phyloP scores from a whole-genome alignment of 2,329 filamentous ascomycete species.

The Ophiocordyceps sinensis region DNA sequence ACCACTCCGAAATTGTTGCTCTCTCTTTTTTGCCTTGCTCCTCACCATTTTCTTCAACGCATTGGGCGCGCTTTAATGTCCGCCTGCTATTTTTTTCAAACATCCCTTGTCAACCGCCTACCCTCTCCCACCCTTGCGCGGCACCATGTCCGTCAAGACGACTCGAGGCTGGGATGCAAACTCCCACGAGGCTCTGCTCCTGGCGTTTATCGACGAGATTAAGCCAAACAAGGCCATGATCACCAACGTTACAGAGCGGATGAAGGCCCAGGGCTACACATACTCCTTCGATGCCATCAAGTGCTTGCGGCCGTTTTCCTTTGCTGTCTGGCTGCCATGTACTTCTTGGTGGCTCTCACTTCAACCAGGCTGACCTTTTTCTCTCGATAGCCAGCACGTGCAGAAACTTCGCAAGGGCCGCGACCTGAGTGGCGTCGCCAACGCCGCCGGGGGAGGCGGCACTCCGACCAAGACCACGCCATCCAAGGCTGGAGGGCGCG shows the following conservation, averaged over 20 bases:
- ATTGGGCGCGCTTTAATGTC: not conserved
- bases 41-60: not conserved
- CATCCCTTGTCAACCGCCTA: not conserved
- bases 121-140: not conserved
- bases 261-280: conserved; percentile 19
- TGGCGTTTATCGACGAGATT: conserved; percentile 19
- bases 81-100: not conserved
- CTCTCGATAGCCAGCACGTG: conserved; percentile 25
- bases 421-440: conserved; percentile 10
- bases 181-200: conserved; percentile 24
- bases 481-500: conserved; percentile 8
- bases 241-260: conserved; percentile 14
- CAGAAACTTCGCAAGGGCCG: conserved; percentile 26
- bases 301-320: conserved; percentile 12
- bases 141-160: conserved; percentile 8
- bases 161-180: conserved; percentile 19
- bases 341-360: too few species aligned
- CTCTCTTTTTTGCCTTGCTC: not conserved
- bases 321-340: too few species aligned
- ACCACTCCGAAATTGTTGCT: not conserved
- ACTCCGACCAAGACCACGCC: conserved; percentile 9
- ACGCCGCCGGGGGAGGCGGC: not conserved
- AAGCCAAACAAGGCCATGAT: conserved; percentile 20
- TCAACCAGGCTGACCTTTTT: conserved; percentile 6
- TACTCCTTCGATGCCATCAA: conserved; percentile 25